Conservation (phyloP, 2,329 filamentous ascomycete species). For the Coniochaeta sp. region DNA sequence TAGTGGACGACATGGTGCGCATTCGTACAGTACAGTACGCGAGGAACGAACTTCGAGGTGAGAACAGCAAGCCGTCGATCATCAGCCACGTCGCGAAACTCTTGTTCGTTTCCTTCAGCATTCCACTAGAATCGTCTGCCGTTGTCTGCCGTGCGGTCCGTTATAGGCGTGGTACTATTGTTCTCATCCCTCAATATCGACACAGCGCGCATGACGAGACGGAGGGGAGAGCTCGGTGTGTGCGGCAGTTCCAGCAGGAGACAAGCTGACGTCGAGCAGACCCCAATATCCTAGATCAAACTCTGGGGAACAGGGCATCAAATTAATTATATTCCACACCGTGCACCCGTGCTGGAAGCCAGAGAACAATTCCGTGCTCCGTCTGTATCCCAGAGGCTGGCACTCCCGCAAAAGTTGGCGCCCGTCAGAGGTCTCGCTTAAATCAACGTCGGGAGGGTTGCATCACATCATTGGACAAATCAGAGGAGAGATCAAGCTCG, state of each 20-base stretch:
- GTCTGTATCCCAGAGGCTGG: background rate
- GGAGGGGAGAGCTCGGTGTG: background rate
- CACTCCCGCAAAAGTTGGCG: background rate
- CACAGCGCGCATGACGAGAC: background rate
- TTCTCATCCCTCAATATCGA: background rate
- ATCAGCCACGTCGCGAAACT: background rate
- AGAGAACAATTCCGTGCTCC: background rate
- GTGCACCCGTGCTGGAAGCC: background rate
- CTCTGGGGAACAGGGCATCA: background rate
- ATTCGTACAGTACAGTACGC: background rate
- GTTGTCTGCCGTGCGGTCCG: background rate
- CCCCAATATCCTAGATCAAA: background rate
- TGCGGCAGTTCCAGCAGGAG: background rate
- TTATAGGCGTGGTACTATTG: background rate
- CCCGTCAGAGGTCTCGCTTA: background rate
- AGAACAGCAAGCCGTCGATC: background rate
- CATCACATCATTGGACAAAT: background rate
- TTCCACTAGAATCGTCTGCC: background rate
- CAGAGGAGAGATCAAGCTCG: background rate
- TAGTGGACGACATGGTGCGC: background rate
- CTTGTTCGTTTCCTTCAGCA: background rate
- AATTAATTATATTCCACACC: background rate
- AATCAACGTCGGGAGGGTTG: background rate
- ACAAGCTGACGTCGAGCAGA: background rate
- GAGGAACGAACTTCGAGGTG: background rate